These are phyloP conservation scores for Leptographium flavum DNA, from an alignment of 2,329 filamentous ascomycete genomes.

Conservation along the genomic window DNA sequence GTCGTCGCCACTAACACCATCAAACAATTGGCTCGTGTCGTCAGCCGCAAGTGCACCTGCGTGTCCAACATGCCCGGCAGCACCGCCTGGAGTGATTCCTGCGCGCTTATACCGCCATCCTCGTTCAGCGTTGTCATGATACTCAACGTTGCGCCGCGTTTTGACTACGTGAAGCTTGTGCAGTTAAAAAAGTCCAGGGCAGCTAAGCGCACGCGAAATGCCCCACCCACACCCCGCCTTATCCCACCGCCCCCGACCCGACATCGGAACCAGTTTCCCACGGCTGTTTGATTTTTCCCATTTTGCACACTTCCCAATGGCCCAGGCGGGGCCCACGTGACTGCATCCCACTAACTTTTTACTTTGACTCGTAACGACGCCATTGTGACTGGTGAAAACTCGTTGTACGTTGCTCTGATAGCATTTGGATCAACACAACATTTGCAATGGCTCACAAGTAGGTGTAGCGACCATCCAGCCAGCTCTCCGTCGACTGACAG, in stretches of 20 bases:
- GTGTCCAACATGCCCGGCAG: constrained; percentile 47
- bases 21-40: constrained; percentile 40
- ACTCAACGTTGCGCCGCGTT: background rate
- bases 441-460: constrained; percentile 8
- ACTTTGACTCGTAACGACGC: too few species aligned
- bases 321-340: constrained; percentile 1
- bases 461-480: background rate
- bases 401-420: background rate
- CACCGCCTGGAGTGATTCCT: constrained; percentile 40
- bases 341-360: constrained; percentile 1
- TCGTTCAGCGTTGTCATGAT: background rate
- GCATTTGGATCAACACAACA: background rate
- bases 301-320: too few species aligned
- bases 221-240: background rate
- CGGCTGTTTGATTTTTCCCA: too few species aligned
- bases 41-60: constrained; percentile 45
- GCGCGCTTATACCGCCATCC: constrained; percentile 2
- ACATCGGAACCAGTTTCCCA: constrained; percentile 1
- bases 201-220: background rate
- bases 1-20: constrained; percentile 48
- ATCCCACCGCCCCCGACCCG: background rate
- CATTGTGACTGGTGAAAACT: background rate
- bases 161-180: background rate
- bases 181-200: background rate
- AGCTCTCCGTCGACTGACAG: too few species aligned